phyloP scores from a whole-genome alignment of 2,329 filamentous ascomycete genomes.

The Fusarium nurragi region DNA sequence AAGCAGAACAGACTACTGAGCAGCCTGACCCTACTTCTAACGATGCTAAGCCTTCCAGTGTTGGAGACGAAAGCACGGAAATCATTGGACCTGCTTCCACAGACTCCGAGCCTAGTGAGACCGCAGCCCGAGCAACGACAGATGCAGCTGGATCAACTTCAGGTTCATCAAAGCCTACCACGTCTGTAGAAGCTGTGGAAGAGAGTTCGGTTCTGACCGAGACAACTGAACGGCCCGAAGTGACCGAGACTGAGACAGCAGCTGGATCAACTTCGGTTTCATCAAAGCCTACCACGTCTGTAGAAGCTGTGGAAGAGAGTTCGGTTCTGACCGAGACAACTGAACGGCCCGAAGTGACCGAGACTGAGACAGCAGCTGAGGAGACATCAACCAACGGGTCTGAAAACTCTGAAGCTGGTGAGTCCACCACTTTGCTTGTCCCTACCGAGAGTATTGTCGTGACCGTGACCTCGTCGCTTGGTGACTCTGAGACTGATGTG shows the following conservation, averaged over 20 bases:
- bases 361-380: conserved; percentile 27
- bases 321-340: conserved; percentile 6
- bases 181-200: conserved; percentile 10
- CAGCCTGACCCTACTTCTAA: conserved; percentile 17
- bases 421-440: conserved; percentile 21
- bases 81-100: conserved; percentile 2
- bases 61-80: conserved; percentile 1
- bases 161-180: conserved; percentile 18
- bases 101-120: background rate
- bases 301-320: conserved; percentile 5
- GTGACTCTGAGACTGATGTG: conserved; percentile 23
- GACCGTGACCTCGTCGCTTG: conserved; percentile 8
- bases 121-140: background rate
- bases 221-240: conserved; percentile 7
- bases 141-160: conserved; percentile 8
- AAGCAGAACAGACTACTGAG: background rate
- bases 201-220: background rate
- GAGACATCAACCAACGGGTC: conserved; percentile 32
- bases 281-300: conserved; percentile 22
- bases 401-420: conserved; percentile 34
- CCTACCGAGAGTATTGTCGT: background rate
- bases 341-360: conserved; percentile 8
- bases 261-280: conserved; percentile 8
- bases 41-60: background rate
- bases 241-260: conserved; percentile 17